Percentiles rank a stretch among this genome's conserved stretches.
Evolutionary conservation across 2,329 filamentous ascomycete species (phyloP).

Genomic region (Didymella exigua): DNA sequence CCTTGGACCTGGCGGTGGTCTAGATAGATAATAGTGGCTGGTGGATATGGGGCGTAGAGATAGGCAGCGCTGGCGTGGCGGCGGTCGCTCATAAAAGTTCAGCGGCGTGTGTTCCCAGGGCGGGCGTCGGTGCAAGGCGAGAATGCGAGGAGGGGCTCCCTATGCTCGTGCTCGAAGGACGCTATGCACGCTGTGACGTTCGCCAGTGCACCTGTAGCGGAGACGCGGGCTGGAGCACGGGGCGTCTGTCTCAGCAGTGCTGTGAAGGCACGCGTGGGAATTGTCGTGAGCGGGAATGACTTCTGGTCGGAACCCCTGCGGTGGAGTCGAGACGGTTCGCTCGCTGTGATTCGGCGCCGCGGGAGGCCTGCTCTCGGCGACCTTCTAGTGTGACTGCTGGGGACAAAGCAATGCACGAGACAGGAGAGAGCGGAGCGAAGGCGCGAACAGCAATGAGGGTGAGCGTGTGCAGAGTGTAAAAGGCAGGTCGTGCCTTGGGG

Average conservation of each 20-base stretch:
- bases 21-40: slow-evolving; percentile 23
- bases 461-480: slow-evolving; percentile 7
- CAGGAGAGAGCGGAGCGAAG: background rate
- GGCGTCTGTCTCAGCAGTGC: slow-evolving; percentile 8
- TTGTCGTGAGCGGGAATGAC: slow-evolving; percentile 17
- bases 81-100: slow-evolving; percentile 35
- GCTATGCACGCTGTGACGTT: slow-evolving; percentile 4
- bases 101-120: slow-evolving; percentile 3
- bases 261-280: slow-evolving; percentile 13
- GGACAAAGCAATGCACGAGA: background rate
- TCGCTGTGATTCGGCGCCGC: slow-evolving; percentile 26
- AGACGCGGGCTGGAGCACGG: slow-evolving; percentile 3
- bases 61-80: slow-evolving; percentile 29
- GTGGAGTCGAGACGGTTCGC: slow-evolving; percentile 24
- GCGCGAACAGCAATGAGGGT: slow-evolving; percentile 1
- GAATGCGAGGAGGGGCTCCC: slow-evolving; percentile 20
- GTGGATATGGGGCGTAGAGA: slow-evolving; percentile 31
- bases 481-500: slow-evolving; percentile 13
- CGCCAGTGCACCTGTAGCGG: slow-evolving; percentile 6
- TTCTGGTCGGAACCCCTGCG: slow-evolving; percentile 29
- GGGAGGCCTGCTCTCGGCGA: slow-evolving; percentile 15
- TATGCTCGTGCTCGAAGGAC: slow-evolving; percentile 7
- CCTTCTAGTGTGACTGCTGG: background rate
- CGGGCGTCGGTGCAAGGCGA: slow-evolving; percentile 19
- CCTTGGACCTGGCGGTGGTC: slow-evolving; percentile 19